Base-by-base conservation (phyloP, 768 basidiomycete genomes). In the Fistulinella prunicolor region DNA sequence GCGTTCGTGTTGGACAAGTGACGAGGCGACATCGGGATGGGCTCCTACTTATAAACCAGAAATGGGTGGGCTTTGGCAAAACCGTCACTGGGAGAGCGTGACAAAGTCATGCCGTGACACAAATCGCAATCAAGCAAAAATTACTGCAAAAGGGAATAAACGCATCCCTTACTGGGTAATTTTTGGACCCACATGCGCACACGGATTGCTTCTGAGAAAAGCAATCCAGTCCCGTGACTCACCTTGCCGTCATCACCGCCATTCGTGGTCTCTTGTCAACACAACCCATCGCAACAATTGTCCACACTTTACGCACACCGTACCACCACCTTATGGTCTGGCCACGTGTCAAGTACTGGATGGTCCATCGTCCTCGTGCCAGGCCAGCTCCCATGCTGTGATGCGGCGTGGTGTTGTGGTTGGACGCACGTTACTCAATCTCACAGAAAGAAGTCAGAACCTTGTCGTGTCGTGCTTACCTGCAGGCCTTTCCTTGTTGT, bases 151-250 rank as follows among this genome's bases (percentile, higher is more conserved):
- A 28, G 40, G 67, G 8, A 52, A 38, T 19, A 32, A 29, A 32
- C 26, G 22, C n/a, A 21, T 29, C 9, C 8, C 42, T 63, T 53
- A 45, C 65, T 44, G 29, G 61, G 67, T 1, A 61, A 56, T 47
- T 67, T 55, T 7, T 41, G 65, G 65, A 69, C 65, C 65, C 57
- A 67, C 57, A 69, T 23, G 35, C 22, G 38, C 57, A 42, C 40
- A 62, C 52, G 45, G 38, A 51, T 50, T 53, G 53, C 52, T 10
- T 44, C 42, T 16, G 9, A 34, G 9, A 45, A 49, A 49, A 10
- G 57, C 65, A 66, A 66, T 66, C 65, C 56, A 58, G 13, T 9
- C 10, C 30, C 30, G 13, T 14, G 26, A 10, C 30, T 52, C 53
- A 62, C 28, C 13, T 20, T 14, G 9, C 21, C 14, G 6, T 12